phyloP scores from a whole-genome alignment of 306 rosid genomes.

The Prunus davidiana region DNA sequence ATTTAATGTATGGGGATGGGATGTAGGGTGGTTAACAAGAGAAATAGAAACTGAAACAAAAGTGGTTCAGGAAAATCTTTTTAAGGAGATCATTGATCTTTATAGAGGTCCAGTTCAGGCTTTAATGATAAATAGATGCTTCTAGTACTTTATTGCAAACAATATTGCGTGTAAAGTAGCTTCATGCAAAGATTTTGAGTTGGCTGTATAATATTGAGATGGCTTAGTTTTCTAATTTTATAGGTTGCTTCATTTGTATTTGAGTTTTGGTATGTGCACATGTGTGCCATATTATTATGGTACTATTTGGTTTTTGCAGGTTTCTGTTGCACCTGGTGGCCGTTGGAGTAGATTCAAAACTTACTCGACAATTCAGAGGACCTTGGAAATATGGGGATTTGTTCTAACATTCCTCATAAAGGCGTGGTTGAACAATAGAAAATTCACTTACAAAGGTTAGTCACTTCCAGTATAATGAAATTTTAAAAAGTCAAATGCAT shows the following conservation, averaged over 20 bases:
- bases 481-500: background rate
- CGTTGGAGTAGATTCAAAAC: slow-evolving; percentile 97
- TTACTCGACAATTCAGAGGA: slow-evolving; percentile 93
- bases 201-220: background rate
- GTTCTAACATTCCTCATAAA: slow-evolving; percentile 72
- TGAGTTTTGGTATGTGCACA: background rate
- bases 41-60: background rate
- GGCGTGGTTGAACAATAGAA: slow-evolving; percentile 78
- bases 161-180: background rate
- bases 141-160: background rate
- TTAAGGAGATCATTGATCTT: background rate
- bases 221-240: background rate
- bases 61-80: background rate
- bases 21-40: background rate
- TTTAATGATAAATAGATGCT: background rate
- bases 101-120: background rate
- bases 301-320: slow-evolving; percentile 48
- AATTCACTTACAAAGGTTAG: slow-evolving; percentile 78
- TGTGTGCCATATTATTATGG: background rate
- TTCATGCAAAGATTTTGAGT: background rate
- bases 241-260: background rate
- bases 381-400: slow-evolving; percentile 98
- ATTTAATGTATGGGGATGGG: background rate
- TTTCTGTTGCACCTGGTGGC: slow-evolving; percentile 92
- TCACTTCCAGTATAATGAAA: slow-evolving; percentile 2